Conservation (phyloP, 441 rosid species). For the Arabidopsis hybrid region DNA sequence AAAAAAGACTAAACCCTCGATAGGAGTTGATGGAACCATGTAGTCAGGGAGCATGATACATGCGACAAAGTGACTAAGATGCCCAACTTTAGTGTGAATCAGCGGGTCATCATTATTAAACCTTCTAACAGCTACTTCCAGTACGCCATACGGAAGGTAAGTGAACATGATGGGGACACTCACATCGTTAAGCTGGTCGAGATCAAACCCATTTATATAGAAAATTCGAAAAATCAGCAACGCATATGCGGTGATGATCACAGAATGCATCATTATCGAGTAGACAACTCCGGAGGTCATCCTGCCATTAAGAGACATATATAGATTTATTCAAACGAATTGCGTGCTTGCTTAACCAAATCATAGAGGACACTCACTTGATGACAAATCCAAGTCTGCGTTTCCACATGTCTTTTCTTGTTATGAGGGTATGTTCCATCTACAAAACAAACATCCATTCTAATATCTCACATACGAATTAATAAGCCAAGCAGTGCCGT, state of each 20-base stretch:
- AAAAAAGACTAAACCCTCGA: too few species aligned
- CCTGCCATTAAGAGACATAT: not conserved
- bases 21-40: too few species aligned
- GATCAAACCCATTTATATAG: not conserved
- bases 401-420: not conserved
- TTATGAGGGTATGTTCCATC: not conserved
- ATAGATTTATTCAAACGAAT: not conserved
- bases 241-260: not conserved
- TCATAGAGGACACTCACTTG: not conserved
- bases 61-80: too few species aligned
- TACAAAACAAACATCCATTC: too few species aligned
- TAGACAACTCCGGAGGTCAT: not conserved
- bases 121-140: too few species aligned
- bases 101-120: too few species aligned
- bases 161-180: not conserved
- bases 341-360: not conserved
- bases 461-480: too few species aligned
- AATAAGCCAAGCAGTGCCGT: too few species aligned
- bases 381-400: not conserved
- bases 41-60: too few species aligned
- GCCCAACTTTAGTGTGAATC: too few species aligned
- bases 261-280: not conserved
- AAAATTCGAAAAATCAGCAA: not conserved
- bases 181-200: not conserved
- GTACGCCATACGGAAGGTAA: not conserved